Evolutionary conservation across 1,139 yeast species (phyloP).

Genomic region (Magnusiomyces tetraspermus): DNA sequence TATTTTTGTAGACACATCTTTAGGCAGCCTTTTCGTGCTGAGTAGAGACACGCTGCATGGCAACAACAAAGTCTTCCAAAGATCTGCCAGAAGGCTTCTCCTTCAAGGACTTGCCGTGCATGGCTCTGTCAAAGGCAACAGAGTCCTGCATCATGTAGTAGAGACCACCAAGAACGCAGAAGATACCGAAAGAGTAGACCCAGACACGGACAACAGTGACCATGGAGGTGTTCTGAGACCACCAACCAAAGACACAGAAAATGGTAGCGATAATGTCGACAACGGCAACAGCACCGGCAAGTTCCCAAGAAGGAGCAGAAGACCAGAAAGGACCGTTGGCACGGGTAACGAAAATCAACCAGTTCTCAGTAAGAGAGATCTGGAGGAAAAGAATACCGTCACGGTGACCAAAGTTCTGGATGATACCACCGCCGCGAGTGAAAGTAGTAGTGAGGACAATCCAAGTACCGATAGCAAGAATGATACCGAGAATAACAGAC

Average conservation of each 20-base stretch:
- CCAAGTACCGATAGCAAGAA: slow-evolving; percentile 66
- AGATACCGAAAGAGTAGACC: slow-evolving; percentile 61
- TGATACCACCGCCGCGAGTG: slow-evolving; percentile 50
- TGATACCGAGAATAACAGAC: slow-evolving; percentile 56
- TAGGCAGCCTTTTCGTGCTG: slow-evolving; percentile 68
- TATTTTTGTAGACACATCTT: too few relatives aligned
- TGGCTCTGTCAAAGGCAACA: slow-evolving; percentile 78
- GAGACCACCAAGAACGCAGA: slow-evolving; percentile 62
- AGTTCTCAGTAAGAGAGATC: slow-evolving; percentile 67
- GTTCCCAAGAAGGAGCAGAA: slow-evolving; percentile 64
- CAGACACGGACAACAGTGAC: slow-evolving; percentile 60
- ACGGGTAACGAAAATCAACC: slow-evolving; percentile 71
- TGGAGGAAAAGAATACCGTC: slow-evolving; percentile 65
- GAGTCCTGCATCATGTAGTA: slow-evolving; percentile 70
- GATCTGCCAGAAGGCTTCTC: slow-evolving; percentile 64
- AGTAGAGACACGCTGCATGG: slow-evolving; percentile 97
- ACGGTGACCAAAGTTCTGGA: slow-evolving; percentile 62
- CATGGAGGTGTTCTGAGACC: slow-evolving; percentile 60
- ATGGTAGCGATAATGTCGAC: slow-evolving; percentile 63
- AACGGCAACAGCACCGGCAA: slow-evolving; percentile 56
- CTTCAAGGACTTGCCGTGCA: slow-evolving; percentile 80
- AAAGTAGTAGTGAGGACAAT: slow-evolving; percentile 64
- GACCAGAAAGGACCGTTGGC: slow-evolving; percentile 75
- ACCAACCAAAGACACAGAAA: slow-evolving; percentile 65
- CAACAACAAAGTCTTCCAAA: slow-evolving; percentile 88